These are phyloP conservation scores for Pichia inconspicua DNA, from an alignment of 1,139 yeast genomes.

Conservation along the genomic window DNA sequence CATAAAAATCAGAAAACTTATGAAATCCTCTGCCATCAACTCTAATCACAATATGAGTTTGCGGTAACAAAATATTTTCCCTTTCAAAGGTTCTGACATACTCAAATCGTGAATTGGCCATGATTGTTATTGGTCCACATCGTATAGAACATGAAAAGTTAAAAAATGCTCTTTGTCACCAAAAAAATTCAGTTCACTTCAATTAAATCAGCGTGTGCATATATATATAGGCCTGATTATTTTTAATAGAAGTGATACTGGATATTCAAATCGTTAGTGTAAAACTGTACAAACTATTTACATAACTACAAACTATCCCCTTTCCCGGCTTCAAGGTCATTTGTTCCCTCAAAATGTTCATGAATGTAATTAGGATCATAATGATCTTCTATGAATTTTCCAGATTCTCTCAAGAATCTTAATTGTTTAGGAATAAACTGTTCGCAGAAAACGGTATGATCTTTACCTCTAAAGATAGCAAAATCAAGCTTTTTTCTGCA, in stretches of 20 bases:
- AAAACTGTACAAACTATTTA: no score
- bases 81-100: conserved; percentile 79
- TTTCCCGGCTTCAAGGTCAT: conserved; percentile 1
- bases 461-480: conserved; percentile 16
- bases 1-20: conserved; percentile 63
- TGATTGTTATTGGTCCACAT: conserved; percentile 19
- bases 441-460: conserved; percentile 17
- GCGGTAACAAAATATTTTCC: conserved; percentile 65
- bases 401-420: conserved; percentile 13
- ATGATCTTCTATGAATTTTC: conserved; percentile 1
- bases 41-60: conserved; percentile 74
- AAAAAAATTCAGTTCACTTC: no score
- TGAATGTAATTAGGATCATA: conserved; percentile 1
- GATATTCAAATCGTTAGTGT: no score
- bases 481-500: conserved; percentile 20
- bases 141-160: not conserved
- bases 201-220: no score
- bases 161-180: not conserved
- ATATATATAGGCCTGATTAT: no score
- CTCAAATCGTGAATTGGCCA: conserved; percentile 79
- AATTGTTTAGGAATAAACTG: conserved; percentile 20
- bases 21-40: conserved; percentile 96
- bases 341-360: conserved; percentile 5
- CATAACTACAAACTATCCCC: not conserved
- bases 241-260: no score